phyloP scores from a whole-genome alignment of 768 basidiomycete species.

The Podaxis carcinomalis region DNA sequence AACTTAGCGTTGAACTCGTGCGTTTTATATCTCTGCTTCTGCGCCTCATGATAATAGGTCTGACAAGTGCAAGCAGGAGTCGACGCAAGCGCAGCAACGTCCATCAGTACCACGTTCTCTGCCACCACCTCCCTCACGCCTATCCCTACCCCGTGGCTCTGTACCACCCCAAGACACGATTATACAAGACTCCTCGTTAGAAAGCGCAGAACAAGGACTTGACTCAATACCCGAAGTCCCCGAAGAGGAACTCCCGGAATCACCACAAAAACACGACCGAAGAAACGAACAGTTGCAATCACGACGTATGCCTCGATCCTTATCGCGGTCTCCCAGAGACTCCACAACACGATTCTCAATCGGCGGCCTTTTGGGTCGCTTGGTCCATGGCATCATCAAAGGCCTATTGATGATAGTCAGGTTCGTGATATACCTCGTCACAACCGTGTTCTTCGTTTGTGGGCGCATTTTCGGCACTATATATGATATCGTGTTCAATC shows the following conservation, averaged over 20 bases:
- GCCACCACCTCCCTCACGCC: conserved; percentile 30
- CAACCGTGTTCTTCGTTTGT: conserved; percentile 34
- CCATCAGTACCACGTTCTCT: conserved; percentile 20
- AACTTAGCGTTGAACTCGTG: conserved; percentile 33
- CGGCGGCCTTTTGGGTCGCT: conserved; percentile 38
- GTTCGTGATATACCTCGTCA: conserved; percentile 26
- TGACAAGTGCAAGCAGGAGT: conserved; percentile 1
- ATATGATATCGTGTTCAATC: conserved; percentile 42
- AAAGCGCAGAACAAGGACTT: conserved; percentile 48
- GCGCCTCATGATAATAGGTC: neutral
- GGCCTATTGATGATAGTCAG: conserved; percentile 19
- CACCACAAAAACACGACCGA: conserved; percentile 17
- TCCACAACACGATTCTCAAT: conserved; percentile 29
- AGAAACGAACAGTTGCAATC: conserved; percentile 21
- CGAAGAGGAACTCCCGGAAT: conserved; percentile 40
- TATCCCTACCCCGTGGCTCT: conserved; percentile 38
- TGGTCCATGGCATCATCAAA: conserved; percentile 29
- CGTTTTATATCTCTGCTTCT: conserved; percentile 12
- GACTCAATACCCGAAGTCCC: conserved; percentile 59
- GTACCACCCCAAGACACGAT: conserved; percentile 33
- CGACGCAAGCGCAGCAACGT: conserved; percentile 3
- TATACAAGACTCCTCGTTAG: conserved; percentile 32
- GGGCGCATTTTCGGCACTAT: conserved; percentile 47
- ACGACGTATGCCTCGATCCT: conserved; percentile 25
- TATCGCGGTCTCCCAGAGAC: conserved; percentile 15